Base-by-base conservation (phyloP, 2,329 filamentous ascomycete species). In the Fusarium anthophilum region DNA sequence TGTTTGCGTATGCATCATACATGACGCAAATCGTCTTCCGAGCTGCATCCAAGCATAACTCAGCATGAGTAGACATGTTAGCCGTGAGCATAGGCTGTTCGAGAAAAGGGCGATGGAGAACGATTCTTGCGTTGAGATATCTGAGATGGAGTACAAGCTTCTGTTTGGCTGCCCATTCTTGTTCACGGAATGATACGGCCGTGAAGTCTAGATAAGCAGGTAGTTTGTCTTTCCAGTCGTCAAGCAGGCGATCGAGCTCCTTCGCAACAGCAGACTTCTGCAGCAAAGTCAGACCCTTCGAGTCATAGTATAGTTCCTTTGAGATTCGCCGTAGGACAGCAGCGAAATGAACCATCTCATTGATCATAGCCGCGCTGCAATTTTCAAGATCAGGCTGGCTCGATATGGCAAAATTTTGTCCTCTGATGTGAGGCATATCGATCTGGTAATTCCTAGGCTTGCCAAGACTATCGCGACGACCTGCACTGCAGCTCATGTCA, bases 401-500 rank as follows among this genome's bases (percentile, higher is more conserved):
- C 2, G 22, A 26, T 18, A 20, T 22, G 0, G 17, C 13, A 4
- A n/a, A 4, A 15, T 47, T 11, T 18, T 47, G 41, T 10, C 22
- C 30, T 39, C 2, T 45, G 32, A 59, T 59, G 47, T 59, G 60
- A 18, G 60, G 60, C 2, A 59, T 13, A 18, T 63, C 60, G 2
- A 63, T 66, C 6, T 66, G 58, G 39, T 66, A 66, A 30, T 66
- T 66, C 2, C 58, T 43, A 2, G 63, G 63, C 2, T 66, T 66
- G 11, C 63, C 58, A 37, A 66, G 63, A 43, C 63, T 66, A 6
- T 66, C 63, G 10, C 63, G 58, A 28, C 63, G 58, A 6, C 63
- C 63, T 37, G 58, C 63, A 28, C 63, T 66, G 12, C 58, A 66
- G 41, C 63, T 66, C 58, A 66, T 66, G 26, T 66, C 63, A 38